Conservation (phyloP, 208 protist genomes). For the Acanthamoeba healyi region DNA sequence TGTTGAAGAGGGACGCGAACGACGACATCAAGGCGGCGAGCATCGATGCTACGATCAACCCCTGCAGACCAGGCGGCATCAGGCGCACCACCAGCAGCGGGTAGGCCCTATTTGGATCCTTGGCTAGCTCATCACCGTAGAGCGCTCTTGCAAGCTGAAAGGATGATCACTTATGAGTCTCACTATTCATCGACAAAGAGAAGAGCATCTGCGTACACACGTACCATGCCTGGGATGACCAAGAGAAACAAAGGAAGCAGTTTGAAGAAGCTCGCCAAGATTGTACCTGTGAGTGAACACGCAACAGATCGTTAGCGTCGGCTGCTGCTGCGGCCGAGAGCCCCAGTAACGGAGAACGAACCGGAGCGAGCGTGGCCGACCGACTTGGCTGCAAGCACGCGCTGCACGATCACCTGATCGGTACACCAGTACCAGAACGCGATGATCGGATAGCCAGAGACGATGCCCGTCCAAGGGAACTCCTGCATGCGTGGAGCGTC, state of each 20-base stretch:
- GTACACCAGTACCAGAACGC: constrained; percentile 84
- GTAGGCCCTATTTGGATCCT: constrained; percentile 81
- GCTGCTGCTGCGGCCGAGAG: not conserved
- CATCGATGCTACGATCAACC: constrained; percentile 80
- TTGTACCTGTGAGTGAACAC: not conserved
- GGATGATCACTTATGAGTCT: too few species aligned
- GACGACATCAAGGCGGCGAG: constrained; percentile 84
- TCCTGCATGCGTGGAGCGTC: not conserved
- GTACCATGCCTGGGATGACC: constrained; percentile 78
- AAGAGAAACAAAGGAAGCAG: constrained; percentile 78
- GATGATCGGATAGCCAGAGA: constrained; percentile 73
- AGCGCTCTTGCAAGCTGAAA: constrained; percentile 74
- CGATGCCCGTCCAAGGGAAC: constrained; percentile 78
- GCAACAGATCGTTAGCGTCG: not conserved
- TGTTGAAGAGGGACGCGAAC: constrained; percentile 83
- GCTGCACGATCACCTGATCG: constrained; percentile 84
- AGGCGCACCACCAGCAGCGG: constrained; percentile 77
- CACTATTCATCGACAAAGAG: too few species aligned
- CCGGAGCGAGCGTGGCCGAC: constrained; percentile 61
- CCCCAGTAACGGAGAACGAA: not conserved
- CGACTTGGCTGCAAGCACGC: constrained; percentile 78
- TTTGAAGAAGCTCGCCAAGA: constrained; percentile 76
- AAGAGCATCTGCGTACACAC: too few species aligned
- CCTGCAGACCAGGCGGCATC: constrained; percentile 76
- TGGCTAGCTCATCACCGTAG: constrained; percentile 72